Evolutionary conservation across 2,329 filamentous ascomycete species (phyloP), one percentile per base, ranked within the genome.

Genomic region (Trichothecium roseum): DNA sequence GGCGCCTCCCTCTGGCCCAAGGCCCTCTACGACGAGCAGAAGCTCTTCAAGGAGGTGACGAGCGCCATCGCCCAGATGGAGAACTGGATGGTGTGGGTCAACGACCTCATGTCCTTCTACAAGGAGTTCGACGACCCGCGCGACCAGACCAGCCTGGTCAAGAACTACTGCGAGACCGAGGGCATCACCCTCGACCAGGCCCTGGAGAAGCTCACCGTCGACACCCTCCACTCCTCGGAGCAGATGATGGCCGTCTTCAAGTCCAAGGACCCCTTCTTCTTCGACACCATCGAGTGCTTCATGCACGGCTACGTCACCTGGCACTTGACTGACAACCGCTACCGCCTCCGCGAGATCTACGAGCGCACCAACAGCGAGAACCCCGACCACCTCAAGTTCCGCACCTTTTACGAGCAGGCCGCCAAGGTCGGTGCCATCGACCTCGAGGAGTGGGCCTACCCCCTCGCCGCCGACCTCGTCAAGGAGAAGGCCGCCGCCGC

Each of bases 71-170:
- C 42, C 10, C 40, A 43, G 33, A 43, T 47, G 28, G 45, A 47
- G 27, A 40, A 40, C 35, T 43, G 39, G 40, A 42, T 47, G 40
- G 39, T 42, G 3, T 41, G 36, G 37, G 38, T 40, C 28, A 47
- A 46, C 17, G 45, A 47, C 29, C 32, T 47, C 14, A 31, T 46
- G 16, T 47, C 45, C 17, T 46, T 44, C 37, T 47, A 46, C 38
- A 46, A 47, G 36, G 44, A 47, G 30, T 45, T 40, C 26, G 40
- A 46, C 27, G 38, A 35, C 17, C 37, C 36, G 20, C 44, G 40
- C 9, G 43, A 47, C 32, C 40, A 47, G 29, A 43, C 37, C 14
- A 40, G 31, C 17, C 42, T 47, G 12, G 40, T 47, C 31, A 43
- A 43, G 27, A 47, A 45, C 36, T 44, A 43, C 18, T 34, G 18